Evolutionary conservation across 345 rosid genomes (phyloP), one percentile per base, ranked within the genome.

Genomic region (Melaleuca alternifolia): DNA sequence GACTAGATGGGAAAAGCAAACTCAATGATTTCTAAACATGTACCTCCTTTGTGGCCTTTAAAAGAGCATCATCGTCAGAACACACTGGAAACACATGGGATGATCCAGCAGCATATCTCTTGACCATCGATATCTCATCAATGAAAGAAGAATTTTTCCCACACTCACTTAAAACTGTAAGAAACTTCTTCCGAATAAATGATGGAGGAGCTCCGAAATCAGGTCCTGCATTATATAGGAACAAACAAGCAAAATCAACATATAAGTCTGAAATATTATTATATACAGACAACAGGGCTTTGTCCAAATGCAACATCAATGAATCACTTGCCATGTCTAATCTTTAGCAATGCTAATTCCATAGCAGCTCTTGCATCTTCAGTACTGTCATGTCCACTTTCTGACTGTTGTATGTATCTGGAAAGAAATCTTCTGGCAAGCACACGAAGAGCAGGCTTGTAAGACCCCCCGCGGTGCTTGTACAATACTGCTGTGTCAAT

Each of bases 331-430:
- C 99, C 99, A 89, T 95, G 88, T 87, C 86, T 94, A 54, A 97
- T 94, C 91, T 97, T 97, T 90, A 97, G 87, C 50, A 95, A 87
- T 54, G 99, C 96, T 88, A 97, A 89, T 82, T 97, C 99, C 96
- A 96, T 87, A 87, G 99, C 93, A 87, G 99, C 94, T 91, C 89
- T 92, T 86, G 99, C 99, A 93, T 96, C 99, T 90, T 97, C 99
- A 79, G 54, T 83, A 65, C 99, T 97, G 91, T 97, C 99, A 82
- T 97, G 99, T 84, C 99, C 99, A 83, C 84, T 86, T 86, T 91
- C 94, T 28, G 97, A 95, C 87, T 87, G 91, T 77, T 97, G 99
- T 92, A 97, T 97, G 93, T 93, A 96, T 89, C 91, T 92, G 48
- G 93, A 92, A 87, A 97, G 99, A 87, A 93, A 97, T 90, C 91